Conservation (phyloP, 768 basidiomycete species). For the Tricholoma sp. region DNA sequence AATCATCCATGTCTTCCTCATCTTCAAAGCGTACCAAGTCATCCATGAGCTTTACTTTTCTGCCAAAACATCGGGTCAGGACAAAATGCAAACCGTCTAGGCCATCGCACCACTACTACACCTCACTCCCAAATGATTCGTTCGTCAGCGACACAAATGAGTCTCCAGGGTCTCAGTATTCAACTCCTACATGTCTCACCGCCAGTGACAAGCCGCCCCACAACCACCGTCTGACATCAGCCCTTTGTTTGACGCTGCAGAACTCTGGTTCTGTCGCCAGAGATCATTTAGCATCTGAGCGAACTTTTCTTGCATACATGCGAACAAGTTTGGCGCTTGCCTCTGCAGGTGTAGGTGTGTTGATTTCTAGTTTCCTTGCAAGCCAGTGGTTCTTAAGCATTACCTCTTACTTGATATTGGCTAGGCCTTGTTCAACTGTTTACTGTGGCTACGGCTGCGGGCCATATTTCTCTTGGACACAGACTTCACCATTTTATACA, state of each 20-base stretch:
- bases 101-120: background rate
- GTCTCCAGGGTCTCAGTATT: background rate
- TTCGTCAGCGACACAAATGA: background rate
- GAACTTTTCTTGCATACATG: constrained; percentile 51
- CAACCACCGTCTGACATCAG: background rate
- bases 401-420: too few relatives aligned
- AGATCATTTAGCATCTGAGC: constrained; percentile 49
- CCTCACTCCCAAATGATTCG: background rate
- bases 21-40: constrained; percentile 7
- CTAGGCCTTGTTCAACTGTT: constrained; percentile 19
- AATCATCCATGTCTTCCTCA: background rate
- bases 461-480: constrained; percentile 7
- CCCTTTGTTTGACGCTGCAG: constrained; percentile 27
- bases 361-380: background rate
- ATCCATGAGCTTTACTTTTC: constrained; percentile 1
- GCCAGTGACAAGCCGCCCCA: background rate
- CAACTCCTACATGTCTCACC: background rate
- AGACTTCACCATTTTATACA: constrained; percentile 18
- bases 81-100: background rate
- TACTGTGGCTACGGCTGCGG: constrained; percentile 14
- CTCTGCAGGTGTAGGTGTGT: constrained; percentile 40
- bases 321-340: constrained; percentile 47
- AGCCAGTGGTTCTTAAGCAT: too few relatives aligned
- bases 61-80: constrained; percentile 8
- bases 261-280: constrained; percentile 49